These are phyloP conservation scores for Sarocladiaceae sp. DNA, from an alignment of 2,329 filamentous ascomycete species.

Conservation along the genomic window DNA sequence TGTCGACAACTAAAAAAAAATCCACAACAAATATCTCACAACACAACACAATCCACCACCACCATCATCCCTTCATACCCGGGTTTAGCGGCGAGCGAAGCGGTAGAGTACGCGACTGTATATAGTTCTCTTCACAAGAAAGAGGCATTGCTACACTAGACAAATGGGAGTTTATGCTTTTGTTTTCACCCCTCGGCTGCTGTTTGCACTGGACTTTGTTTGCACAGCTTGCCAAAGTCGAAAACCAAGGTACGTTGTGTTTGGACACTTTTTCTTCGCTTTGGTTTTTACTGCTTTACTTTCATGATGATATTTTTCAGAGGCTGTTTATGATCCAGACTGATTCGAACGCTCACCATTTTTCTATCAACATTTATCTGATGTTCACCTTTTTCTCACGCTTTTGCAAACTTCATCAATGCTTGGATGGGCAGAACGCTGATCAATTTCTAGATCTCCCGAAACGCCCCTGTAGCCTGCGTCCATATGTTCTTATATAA, in stretches of 20 bases:
- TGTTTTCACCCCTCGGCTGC: constrained; percentile 16
- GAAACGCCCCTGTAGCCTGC: neutral
- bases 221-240: constrained; percentile 2
- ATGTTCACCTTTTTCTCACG: constrained; percentile 11
- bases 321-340: constrained; percentile 43
- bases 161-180: constrained; percentile 33
- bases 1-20: constrained; percentile 30
- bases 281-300: constrained; percentile 3
- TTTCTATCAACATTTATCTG: constrained; percentile 14
- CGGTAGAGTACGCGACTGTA: constrained; percentile 17
- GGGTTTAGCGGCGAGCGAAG: constrained; percentile 8
- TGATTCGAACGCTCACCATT: constrained; percentile 33
- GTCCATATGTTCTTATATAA: neutral
- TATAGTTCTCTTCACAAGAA: constrained; percentile 25
- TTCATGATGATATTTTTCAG: constrained; percentile 39
- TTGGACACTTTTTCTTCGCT: constrained; percentile 1
- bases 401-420: too few species aligned
- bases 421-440: too few species aligned
- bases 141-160: constrained; percentile 34
- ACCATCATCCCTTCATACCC: neutral
- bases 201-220: neutral
- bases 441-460: neutral
- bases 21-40: constrained; percentile 6
- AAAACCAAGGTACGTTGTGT: constrained; percentile 22
- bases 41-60: neutral